Evolutionary conservation across 257 asterid genomes (phyloP).

Genomic region (Verbena officinalis): DNA sequence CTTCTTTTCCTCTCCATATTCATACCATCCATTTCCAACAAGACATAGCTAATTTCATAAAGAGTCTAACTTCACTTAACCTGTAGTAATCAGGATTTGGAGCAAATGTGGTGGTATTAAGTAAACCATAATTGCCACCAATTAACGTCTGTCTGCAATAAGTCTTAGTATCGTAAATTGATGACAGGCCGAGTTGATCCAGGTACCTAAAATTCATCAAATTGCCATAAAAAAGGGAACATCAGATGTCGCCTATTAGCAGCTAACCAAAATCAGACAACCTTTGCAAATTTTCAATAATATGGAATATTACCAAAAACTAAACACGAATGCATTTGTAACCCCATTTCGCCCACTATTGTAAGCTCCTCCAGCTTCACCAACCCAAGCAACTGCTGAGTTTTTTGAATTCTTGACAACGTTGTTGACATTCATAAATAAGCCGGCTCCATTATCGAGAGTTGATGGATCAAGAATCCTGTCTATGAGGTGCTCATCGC

Average conservation of each 20-base stretch:
- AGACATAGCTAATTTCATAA: neutral
- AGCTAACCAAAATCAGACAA: neutral
- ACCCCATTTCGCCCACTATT: constrained; percentile 75
- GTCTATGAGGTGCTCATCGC: constrained; percentile 57
- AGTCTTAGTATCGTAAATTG: constrained; percentile 64
- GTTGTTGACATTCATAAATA: constrained; percentile 44
- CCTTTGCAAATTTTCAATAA: neutral
- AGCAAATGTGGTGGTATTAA: constrained; percentile 61
- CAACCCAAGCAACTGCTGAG: constrained; percentile 70
- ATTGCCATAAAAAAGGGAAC: neutral
- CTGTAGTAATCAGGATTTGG: constrained; percentile 95
- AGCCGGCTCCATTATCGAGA: constrained; percentile 55
- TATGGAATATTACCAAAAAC: constrained; percentile 65
- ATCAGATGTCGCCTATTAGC: neutral
- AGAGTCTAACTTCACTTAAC: constrained; percentile 31
- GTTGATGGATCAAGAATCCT: constrained; percentile 65
- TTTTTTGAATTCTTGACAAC: constrained; percentile 43
- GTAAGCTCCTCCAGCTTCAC: constrained; percentile 83
- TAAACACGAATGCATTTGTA: constrained; percentile 67
- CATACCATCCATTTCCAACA: too few relatives aligned
- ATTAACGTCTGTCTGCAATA: constrained; percentile 80
- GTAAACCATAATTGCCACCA: constrained; percentile 91
- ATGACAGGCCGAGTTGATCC: constrained; percentile 78
- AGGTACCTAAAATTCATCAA: constrained; percentile 57
- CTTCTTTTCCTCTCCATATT: too few relatives aligned